Percentiles rank a stretch among this genome's conserved stretches.
Conservation (phyloP, 192 early-diverging fungal species). For the Gryganskiella cystojenkinii region DNA sequence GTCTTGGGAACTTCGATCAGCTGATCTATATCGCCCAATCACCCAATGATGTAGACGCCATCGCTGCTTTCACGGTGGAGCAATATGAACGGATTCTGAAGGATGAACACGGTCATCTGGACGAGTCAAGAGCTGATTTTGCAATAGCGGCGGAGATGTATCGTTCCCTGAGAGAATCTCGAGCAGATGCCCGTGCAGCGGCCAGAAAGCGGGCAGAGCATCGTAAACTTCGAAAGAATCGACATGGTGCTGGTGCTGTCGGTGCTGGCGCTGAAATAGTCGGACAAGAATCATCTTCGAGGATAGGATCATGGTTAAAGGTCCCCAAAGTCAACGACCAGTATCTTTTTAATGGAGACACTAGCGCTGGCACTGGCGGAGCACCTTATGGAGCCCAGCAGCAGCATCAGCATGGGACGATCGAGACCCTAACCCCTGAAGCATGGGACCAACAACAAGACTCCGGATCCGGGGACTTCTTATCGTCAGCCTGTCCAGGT, state of each 20-base stretch:
- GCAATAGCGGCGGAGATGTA: conserved; percentile 32
- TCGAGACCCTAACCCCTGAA: too few species aligned
- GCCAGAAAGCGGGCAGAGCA: conserved; percentile 17
- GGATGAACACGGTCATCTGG: conserved; percentile 19
- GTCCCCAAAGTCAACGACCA: too few species aligned
- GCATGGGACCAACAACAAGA: too few species aligned
- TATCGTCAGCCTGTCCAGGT: too few species aligned
- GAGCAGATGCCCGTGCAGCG: conserved; percentile 18
- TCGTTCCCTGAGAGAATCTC: conserved; percentile 9
- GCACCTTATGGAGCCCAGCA: too few species aligned
- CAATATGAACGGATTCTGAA: conserved; percentile 33
- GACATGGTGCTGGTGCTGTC: neutral
- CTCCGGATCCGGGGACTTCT: too few species aligned
- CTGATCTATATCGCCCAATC: conserved; percentile 67
- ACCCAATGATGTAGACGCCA: conserved; percentile 54
- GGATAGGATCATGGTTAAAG: too few species aligned
- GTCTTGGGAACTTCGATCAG: conserved; percentile 56
- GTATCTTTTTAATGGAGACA: too few species aligned
- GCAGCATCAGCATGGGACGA: too few species aligned
- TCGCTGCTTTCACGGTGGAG: conserved; percentile 37
- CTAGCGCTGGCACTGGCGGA: too few species aligned
- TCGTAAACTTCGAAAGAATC: neutral
- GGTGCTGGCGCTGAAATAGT: neutral
- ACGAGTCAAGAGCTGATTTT: conserved; percentile 16
- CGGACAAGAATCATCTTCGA: neutral